Evolutionary conservation across 352 stramenopile species (phyloP), one percentile per base, ranked within the genome.

Genomic region (Pythium brachiatum): DNA sequence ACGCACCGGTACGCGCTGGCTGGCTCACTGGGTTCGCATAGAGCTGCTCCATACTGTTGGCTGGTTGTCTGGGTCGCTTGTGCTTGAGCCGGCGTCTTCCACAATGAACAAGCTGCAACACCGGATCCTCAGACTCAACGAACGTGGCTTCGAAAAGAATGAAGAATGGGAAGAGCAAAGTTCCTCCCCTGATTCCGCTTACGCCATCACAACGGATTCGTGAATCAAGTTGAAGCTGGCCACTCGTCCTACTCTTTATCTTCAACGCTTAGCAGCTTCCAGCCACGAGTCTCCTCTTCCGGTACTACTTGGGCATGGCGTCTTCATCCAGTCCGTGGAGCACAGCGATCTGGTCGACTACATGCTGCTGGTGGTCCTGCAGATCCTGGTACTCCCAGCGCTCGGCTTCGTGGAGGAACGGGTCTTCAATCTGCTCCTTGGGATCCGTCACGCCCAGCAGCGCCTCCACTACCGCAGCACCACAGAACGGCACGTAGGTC

Each of bases 401-500:
- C 55, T 88, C 76, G 9, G 78, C 79, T 64, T 89, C 81, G 12
- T 61, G 69, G 2, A 88, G 47, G 44, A 89, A 88, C 15, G 81
- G 81, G 41, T 91, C 81, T 18, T 73, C 60, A 13, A 89, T 76
- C 31, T 82, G 78, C n/a, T 86, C 57, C 11, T 36, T 63, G 2
- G 61, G 43, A 21, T 83, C 73, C 2, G 73, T 65, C 11, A 90
- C 39, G 8, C 77, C 81, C 15, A 86, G 60, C 15, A 96, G 54
- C 23, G 70, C 79, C 58, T 96, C 86, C 21, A 96, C 63, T 23
- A 96, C 86, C 0, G 87, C 83, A 11, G 87, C 75, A 7, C 89
- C 89, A 50, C 90, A 97, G 56, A 96, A 97, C 0, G 89, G 90
- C n/a, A 97, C 90, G 52, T 96, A 96, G 38, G 81, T 85, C 63